Evolutionary conservation across 768 basidiomycete genomes (phyloP).

Genomic region (Tricholoma terreum): DNA sequence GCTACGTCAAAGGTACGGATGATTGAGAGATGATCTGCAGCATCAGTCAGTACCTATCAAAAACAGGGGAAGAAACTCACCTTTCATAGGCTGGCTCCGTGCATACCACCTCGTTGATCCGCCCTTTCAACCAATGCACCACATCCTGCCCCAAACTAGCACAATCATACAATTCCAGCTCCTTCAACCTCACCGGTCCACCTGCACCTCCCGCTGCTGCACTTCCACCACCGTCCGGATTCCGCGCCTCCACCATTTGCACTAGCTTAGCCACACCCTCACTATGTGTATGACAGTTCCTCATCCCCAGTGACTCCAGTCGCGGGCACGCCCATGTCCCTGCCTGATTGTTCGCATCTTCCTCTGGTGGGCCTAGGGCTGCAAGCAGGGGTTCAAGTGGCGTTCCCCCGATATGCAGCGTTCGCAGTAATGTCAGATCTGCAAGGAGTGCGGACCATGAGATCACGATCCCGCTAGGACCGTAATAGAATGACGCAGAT

Average conservation of each 20-base stretch:
- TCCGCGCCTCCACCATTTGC: slow-evolving; percentile 67
- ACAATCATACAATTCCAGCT: slow-evolving; percentile 67
- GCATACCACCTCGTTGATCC: slow-evolving; percentile 61
- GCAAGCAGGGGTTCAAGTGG: slow-evolving; percentile 61
- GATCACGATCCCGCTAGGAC: slow-evolving; percentile 53
- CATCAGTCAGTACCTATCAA: background rate
- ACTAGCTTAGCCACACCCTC: slow-evolving; percentile 69
- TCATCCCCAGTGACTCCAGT: slow-evolving; percentile 57
- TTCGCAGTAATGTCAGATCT: slow-evolving; percentile 56
- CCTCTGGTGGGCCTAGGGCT: slow-evolving; percentile 57
- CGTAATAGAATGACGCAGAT: slow-evolving; percentile 53
- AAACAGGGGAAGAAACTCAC: slow-evolving; percentile 21
- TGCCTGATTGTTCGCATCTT: slow-evolving; percentile 38
- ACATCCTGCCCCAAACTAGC: slow-evolving; percentile 65
- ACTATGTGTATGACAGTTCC: slow-evolving; percentile 60
- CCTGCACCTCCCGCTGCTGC: slow-evolving; percentile 40
- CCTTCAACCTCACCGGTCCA: slow-evolving; percentile 50
- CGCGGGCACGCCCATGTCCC: slow-evolving; percentile 63
- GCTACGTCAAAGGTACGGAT: background rate
- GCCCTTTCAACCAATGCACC: slow-evolving; percentile 58
- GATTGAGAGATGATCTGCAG: slow-evolving; percentile 2
- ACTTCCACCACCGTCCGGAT: slow-evolving; percentile 41
- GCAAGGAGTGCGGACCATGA: slow-evolving; percentile 62
- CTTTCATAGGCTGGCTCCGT: slow-evolving; percentile 55
- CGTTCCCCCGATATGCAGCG: slow-evolving; percentile 61